phyloP scores from a whole-genome alignment of 495 filamentous ascomycete genomes.

The Glutinoglossum americanum region DNA sequence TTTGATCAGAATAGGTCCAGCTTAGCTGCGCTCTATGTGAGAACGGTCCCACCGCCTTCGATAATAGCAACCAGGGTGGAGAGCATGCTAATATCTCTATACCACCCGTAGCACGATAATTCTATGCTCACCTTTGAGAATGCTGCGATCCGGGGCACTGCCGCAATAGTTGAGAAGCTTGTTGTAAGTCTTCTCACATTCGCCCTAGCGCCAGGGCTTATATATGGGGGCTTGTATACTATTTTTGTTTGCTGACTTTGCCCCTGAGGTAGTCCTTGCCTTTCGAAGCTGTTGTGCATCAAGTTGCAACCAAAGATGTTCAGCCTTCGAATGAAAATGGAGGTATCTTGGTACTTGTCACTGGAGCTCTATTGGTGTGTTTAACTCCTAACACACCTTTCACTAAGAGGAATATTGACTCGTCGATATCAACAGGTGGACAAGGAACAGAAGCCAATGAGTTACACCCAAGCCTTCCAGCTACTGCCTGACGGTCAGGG shows the following conservation, averaged over 20 bases:
- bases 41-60: conserved; percentile 9
- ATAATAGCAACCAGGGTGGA: not conserved
- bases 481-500: conserved; percentile 44
- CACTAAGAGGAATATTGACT: not conserved
- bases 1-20: conserved; percentile 46
- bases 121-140: conserved; percentile 93
- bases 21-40: conserved; percentile 60
- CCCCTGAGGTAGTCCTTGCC: conserved; percentile 36
- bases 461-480: conserved; percentile 71
- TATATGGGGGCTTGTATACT: too few relatives aligned
- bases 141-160: conserved; percentile 30
- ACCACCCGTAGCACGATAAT: conserved; percentile 37
- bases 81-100: not conserved
- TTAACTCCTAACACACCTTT: not conserved
- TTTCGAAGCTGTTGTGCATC: conserved; percentile 58
- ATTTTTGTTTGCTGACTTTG: not conserved
- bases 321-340: conserved; percentile 41
- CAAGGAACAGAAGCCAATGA: conserved; percentile 57
- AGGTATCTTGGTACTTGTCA: conserved; percentile 65
- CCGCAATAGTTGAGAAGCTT: conserved; percentile 55
- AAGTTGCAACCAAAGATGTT: conserved; percentile 45
- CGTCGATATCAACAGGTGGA: conserved; percentile 37
- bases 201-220: too few relatives aligned
- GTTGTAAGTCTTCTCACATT: conserved; percentile 34
- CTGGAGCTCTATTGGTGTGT: conserved; percentile 59